Base-by-base conservation (phyloP, 140 eudicot genomes). In the Erigeron philadelphicus region DNA sequence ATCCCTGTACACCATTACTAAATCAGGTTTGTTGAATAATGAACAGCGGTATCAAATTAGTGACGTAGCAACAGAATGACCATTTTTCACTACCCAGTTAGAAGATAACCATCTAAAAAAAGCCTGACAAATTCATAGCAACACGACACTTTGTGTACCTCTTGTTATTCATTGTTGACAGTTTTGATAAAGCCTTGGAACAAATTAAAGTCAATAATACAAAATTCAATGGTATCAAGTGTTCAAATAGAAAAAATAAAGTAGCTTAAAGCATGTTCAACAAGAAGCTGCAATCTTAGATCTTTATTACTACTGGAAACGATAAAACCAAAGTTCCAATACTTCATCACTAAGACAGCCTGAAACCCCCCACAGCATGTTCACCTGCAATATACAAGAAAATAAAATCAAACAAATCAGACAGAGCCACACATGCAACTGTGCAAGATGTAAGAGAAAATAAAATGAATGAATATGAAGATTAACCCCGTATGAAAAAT, bases 291-390 rank as follows among this genome's bases (percentile, higher is more conserved):
- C 68, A 66, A 46, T 75, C 45, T 75, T 56, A 56, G 54, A 75
- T 75, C 74, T 75, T 76, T 76, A 76, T 76, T 76, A 42, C 75
- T 75, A 75, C 25, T 1, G 62, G 54, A 74, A 74, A 65, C 67
- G 31, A 43, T n/a, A 65, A 48, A 73, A 53, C 42, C 71, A 72
- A 50, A 11, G 17, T 18, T 40, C 23, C 50, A 17, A 61, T 49
- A 72, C 77, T 47, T 35, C 69, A 61, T 38, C 63, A 49, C 16
- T 48, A 64, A 38, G 64, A 11, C 78, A 64, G 43, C 72, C 63
- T 54, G 11, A 60, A 64, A 42, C 42, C 78, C 38, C 57, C 58
- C 10, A 5, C 31, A 67, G 57, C 75, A 60, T 46, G 47, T 75
- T 75, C 50, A 75, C 49, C 80, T 76, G 80, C 75, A 75, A 68